Conservation (phyloP, 768 basidiomycete genomes). For the Rhizopogon vesiculosus region DNA sequence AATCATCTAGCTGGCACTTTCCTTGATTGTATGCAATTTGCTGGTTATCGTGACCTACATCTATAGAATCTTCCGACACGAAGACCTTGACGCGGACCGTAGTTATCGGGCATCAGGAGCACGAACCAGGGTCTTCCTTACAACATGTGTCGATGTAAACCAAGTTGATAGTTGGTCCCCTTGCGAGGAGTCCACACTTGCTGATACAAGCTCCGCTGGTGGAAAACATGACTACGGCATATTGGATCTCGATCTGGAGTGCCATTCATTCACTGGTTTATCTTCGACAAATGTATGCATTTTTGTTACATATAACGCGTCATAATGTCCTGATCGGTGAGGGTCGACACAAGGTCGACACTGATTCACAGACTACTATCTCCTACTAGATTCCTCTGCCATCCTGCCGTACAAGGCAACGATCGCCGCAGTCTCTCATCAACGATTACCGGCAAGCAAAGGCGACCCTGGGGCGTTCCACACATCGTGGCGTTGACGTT, state of each 20-base stretch:
- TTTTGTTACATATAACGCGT: neutral
- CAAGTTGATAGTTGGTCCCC: neutral
- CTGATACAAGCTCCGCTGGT: neutral
- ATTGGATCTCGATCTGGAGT: neutral
- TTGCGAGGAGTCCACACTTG: neutral
- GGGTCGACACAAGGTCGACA: neutral
- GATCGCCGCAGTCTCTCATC: neutral
- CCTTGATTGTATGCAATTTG: conserved; percentile 3
- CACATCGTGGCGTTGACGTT: neutral
- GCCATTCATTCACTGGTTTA: neutral
- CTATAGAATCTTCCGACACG: neutral
- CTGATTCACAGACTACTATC: neutral
- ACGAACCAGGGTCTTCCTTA: neutral
- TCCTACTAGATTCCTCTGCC: too few relatives aligned
- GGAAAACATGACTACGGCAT: neutral
- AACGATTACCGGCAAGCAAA: neutral
- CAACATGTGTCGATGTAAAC: neutral
- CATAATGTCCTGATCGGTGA: neutral
- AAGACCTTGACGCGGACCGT: neutral
- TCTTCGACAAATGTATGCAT: neutral
- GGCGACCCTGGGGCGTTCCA: neutral
- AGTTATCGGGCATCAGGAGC: neutral
- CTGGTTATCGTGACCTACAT: conserved; percentile 1
- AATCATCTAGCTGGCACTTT: neutral
- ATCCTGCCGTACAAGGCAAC: neutral